Conservation (phyloP, 305 asterid species). For the Fraxinus dipetala region DNA sequence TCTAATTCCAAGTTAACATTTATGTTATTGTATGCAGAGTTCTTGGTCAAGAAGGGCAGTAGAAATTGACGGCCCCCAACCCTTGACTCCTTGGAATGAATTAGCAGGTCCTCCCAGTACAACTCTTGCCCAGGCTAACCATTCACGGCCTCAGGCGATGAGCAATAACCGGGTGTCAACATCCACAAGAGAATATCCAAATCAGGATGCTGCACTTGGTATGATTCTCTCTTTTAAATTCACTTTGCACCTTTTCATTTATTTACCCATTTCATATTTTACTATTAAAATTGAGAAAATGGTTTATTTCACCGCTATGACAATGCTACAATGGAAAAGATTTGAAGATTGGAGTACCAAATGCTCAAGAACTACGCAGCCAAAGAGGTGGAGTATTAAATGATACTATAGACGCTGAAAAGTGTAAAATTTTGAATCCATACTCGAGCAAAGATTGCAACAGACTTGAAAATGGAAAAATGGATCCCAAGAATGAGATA, state of each 20-base stretch:
- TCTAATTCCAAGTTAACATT: background rate
- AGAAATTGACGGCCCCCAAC: constrained; percentile 42
- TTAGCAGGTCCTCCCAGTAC: constrained; percentile 38
- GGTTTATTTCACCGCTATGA: constrained; percentile 20
- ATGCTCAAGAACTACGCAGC: constrained; percentile 27
- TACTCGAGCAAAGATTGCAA: constrained; percentile 28
- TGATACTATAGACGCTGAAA: constrained; percentile 20
- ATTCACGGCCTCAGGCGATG: constrained; percentile 36
- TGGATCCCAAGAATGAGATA: constrained; percentile 21
- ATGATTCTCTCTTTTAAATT: constrained; percentile 6
- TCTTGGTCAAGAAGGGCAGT: constrained; percentile 46
- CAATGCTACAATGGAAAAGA: constrained; percentile 32
- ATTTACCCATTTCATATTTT: background rate
- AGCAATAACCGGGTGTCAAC: constrained; percentile 25
- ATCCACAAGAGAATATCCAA: constrained; percentile 24
- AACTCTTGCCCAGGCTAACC: constrained; percentile 45
- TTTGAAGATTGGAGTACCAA: constrained; percentile 36
- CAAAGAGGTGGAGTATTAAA: constrained; percentile 19
- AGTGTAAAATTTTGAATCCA: constrained; percentile 8
- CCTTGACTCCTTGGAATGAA: constrained; percentile 39
- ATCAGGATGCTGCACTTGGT: constrained; percentile 33
- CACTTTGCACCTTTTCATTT: background rate
- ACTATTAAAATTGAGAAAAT: background rate
- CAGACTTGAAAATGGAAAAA: constrained; percentile 21
- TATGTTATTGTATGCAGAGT: constrained; percentile 27